Percentiles rank a stretch among this genome's conserved stretches.
phyloP scores from a whole-genome alignment of 805 yeast species.

The Candida boidinii region DNA sequence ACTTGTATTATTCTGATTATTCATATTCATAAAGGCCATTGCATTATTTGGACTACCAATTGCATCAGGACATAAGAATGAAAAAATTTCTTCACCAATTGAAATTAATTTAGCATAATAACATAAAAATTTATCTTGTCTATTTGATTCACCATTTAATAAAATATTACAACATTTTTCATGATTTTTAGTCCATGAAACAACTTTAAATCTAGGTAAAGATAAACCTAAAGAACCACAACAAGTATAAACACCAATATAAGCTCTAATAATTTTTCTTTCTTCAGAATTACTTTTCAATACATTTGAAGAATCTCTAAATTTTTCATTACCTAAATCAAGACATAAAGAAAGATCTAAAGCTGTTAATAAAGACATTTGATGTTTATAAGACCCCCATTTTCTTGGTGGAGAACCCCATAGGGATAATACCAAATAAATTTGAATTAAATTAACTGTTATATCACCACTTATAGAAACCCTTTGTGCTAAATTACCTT shows the following conservation, averaged over 20 bases:
- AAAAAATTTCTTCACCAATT: constrained; percentile 41
- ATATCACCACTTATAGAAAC: constrained; percentile 37
- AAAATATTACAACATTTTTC: constrained; percentile 27
- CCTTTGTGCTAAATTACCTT: constrained; percentile 33
- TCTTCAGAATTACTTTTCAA: constrained; percentile 23
- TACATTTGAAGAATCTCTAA: constrained; percentile 17
- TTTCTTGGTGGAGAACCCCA: constrained; percentile 48
- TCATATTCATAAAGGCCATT: no score
- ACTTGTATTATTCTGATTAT: no score
- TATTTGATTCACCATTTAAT: constrained; percentile 27
- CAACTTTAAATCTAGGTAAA: constrained; percentile 41
- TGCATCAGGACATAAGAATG: constrained; percentile 27
- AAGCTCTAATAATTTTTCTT: constrained; percentile 30
- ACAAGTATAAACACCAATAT: constrained; percentile 39
- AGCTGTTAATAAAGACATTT: constrained; percentile 37
- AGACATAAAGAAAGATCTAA: constrained; percentile 37
- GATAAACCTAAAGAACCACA: constrained; percentile 45
- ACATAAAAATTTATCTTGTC: constrained; percentile 34
- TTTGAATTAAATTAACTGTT: constrained; percentile 31
- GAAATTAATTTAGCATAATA: constrained; percentile 35
- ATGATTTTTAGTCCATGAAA: constrained; percentile 38
- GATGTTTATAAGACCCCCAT: constrained; percentile 46
- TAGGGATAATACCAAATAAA: constrained; percentile 35
- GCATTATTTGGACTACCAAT: background rate
- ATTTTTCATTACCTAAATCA: constrained; percentile 33